Evolutionary conservation across 495 filamentous ascomycete genomes (phyloP), one percentile per base, ranked within the genome.

Genomic region (Xylaria longipes): DNA sequence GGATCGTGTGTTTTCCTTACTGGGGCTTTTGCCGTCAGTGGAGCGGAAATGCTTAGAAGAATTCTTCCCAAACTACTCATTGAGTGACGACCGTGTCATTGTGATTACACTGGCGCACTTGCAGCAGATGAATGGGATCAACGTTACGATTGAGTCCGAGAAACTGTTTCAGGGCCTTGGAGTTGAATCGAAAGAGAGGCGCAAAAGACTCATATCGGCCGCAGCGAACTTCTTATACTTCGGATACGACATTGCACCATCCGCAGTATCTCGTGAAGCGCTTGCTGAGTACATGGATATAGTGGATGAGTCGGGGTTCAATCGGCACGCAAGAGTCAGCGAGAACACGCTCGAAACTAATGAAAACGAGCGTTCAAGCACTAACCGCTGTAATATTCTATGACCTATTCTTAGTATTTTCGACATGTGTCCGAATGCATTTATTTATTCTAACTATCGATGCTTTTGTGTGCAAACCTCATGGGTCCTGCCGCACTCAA

Each of bases 1-100:
- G 43, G 77, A 77, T 35, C 72, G 64, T 48, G 69, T 79, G 27
- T 79, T 76, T 56, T 69, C 77, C 35, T 70, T 77, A 17, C 48
- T 76, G 29, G 75, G 75, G 54, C 71, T 79, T 33, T 52, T 76
- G 56, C 45, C 52, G n/a, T 9, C 1, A 0, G 25, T 31, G 27
- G 74, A 76, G 63, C 72, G 74, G 29, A 39, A 15, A 12, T 27
- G 43, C 6, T 54, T 76, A 5, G 54, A 54, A 15, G 62, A 37
- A 9, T 72, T 61, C 56, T 76, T 76, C 46, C 74, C 74, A 11
- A 63, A 76, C 56, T 76, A 76, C 56, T 46, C 69, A 1, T 41
- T 76, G 25, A 70, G 11, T 5, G 52, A 72, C 29, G 72, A 76
- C 29, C 54, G 69, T 62, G 74, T 76, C 33, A 3, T 56, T 57